These are phyloP conservation scores for Cyamopsis tetragonoloba DNA, from an alignment of 306 rosid species.

Conservation along the genomic window DNA sequence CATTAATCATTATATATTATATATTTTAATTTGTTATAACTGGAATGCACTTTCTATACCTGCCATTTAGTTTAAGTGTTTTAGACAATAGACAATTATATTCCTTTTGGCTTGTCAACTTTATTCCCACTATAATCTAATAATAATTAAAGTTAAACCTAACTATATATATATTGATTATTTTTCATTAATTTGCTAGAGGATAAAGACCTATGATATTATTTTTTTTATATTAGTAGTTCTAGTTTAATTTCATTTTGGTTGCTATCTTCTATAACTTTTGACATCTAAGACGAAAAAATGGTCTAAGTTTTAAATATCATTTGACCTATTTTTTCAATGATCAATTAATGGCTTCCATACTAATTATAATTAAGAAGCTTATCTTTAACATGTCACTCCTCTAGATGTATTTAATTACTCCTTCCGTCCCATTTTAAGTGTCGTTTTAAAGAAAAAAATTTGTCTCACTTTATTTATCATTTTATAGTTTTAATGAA, in stretches of 20 bases:
- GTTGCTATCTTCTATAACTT: no score
- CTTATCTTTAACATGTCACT: not conserved
- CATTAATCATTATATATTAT: no score
- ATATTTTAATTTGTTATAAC: no score
- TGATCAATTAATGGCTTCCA: not conserved
- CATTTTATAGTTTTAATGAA: no score
- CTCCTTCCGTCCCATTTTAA: no score
- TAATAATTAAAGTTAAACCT: not conserved
- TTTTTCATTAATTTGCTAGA: no score
- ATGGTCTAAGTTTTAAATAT: not conserved
- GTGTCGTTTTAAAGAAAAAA: no score
- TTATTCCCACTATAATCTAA: not conserved
- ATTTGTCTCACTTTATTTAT: no score
- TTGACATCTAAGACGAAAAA: not conserved
- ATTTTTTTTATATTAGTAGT: not conserved
- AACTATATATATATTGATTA: no score
- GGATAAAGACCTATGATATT: no score
- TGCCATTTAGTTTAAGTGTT: not conserved
- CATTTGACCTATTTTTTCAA: not conserved
- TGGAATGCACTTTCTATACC: constrained; percentile 3
- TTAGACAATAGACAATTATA: not conserved
- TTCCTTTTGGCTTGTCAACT: not conserved
- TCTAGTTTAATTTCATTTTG: not conserved
- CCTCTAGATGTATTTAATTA: not conserved
- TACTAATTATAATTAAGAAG: not conserved